Conservation (phyloP, 345 rosid species). For the Conringia planisiliqua region DNA sequence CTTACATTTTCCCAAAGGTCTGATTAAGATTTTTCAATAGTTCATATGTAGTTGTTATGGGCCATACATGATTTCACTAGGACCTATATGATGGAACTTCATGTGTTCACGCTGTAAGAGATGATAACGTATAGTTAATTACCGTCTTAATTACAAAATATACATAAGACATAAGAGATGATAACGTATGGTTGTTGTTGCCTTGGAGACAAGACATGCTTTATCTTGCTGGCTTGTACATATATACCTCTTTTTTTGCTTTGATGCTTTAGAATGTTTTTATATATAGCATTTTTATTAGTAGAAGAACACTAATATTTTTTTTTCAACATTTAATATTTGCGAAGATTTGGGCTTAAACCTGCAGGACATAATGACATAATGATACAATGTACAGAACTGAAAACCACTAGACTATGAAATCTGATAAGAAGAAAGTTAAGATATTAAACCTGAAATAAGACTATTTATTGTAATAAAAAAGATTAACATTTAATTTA, state of each 20-base stretch:
- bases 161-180: background rate
- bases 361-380: background rate
- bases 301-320: background rate
- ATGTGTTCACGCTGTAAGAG: background rate
- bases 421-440: background rate
- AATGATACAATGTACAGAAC: background rate
- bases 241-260: slow-evolving; percentile 10
- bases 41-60: background rate
- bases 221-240: slow-evolving; percentile 23
- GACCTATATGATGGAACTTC: background rate
- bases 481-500: background rate
- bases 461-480: background rate
- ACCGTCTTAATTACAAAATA: too few relatives aligned
- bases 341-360: too few relatives aligned
- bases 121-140: background rate
- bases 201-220: slow-evolving; percentile 21
- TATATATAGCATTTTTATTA: background rate
- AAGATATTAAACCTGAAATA: background rate
- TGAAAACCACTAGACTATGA: background rate
- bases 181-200: slow-evolving; percentile 1
- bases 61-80: slow-evolving; percentile 5
- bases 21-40: background rate
- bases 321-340: background rate
- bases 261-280: background rate
- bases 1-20: background rate